A percentile compares a stretch with the other conserved stretches of the same genome.
phyloP scores from a whole-genome alignment of 1,284 basidiomycete species.

The Pascua guehoae region DNA sequence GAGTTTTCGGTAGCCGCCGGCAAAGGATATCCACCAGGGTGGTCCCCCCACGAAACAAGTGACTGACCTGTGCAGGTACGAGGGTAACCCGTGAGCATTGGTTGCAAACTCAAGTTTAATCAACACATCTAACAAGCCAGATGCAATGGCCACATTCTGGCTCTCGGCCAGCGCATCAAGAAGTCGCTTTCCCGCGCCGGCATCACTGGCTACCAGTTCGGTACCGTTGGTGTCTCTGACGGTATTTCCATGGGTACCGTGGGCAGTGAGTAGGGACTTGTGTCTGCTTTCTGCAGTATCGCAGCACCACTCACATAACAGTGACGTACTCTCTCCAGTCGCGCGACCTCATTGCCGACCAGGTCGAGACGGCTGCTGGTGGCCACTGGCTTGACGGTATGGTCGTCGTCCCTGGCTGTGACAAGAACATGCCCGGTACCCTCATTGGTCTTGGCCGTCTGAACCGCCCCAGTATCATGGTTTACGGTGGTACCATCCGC shows the following conservation, averaged over 20 bases:
- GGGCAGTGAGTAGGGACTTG: constrained; percentile 54
- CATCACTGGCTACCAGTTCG: constrained; percentile 93
- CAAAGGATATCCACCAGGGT: neutral
- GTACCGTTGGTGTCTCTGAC: constrained; percentile 93
- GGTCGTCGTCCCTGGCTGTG: constrained; percentile 92
- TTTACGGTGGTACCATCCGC: constrained; percentile 92
- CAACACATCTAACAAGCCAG: constrained; percentile 48
- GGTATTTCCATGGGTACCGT: constrained; percentile 95
- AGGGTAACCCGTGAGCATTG: constrained; percentile 69
- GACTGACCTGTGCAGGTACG: constrained; percentile 61
- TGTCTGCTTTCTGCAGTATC: too few relatives aligned
- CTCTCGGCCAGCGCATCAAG: constrained; percentile 82
- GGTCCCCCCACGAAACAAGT: constrained; percentile 1
- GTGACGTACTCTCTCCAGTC: constrained; percentile 93
- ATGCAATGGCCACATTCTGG: constrained; percentile 87
- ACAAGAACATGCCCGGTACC: constrained; percentile 97
- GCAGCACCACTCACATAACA: constrained; percentile 11
- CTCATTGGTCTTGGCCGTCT: constrained; percentile 87
- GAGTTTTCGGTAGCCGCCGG: constrained; percentile 40
- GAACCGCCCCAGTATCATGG: constrained; percentile 92
- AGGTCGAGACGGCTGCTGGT: constrained; percentile 91
- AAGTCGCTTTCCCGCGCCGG: constrained; percentile 68
- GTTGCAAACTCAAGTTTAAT: neutral
- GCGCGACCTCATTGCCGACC: constrained; percentile 93
- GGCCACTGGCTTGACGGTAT: constrained; percentile 98